Evolutionary conservation across 345 rosid genomes (phyloP), one percentile per base, ranked within the genome.

Genomic region (Trapa bicornis): DNA sequence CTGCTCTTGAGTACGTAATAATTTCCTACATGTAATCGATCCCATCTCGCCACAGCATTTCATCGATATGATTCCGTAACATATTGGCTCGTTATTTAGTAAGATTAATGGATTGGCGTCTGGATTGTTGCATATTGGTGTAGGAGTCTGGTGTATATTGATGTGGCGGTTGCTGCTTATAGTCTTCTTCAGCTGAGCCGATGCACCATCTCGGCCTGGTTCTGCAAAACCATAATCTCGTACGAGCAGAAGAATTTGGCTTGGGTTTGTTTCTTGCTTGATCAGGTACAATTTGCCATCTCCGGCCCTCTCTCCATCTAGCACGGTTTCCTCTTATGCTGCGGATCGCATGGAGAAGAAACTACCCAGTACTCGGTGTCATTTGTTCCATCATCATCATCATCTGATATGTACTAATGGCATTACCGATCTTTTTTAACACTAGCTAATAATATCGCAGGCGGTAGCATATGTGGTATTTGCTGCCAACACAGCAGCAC

Each of bases 121-220:
- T 3, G 42, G 42, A 3, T 22, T 22, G 17, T 12, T 14, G 16
- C 33, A 16, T 16, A 37, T 10, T 10, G 37, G 41, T 16, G 32
- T 16, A 67, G 66, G 22, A 42, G 61, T 60, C 17, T 79, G 84
- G 68, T 86, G 70, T 78, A 74, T 67, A 68, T 82, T 61, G 74
- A 76, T 75, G 75, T 74, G 53, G 78, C 65, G 65, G 86, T 79
- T 74, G 87, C 84, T 70, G 85, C 71, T 9, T 89, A 86, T 67
- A 79, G 85, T 77, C 70, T 89, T 74, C 75, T 82, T 71, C 96
- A 82, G 60, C 74, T 89, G 35, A 72, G 75, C 53, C 73, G 75
- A 79, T 66, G 75, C 39, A 36, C 41, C 11, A 47, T 72, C 33
- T 76, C 71, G 37, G 67, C 68, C 67, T 73, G 73, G 74, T 64